Percentiles rank a stretch among this genome's conserved stretches.
phyloP scores from a whole-genome alignment of 192 early-diverging fungal species.

The Backusella mclennaniae region DNA sequence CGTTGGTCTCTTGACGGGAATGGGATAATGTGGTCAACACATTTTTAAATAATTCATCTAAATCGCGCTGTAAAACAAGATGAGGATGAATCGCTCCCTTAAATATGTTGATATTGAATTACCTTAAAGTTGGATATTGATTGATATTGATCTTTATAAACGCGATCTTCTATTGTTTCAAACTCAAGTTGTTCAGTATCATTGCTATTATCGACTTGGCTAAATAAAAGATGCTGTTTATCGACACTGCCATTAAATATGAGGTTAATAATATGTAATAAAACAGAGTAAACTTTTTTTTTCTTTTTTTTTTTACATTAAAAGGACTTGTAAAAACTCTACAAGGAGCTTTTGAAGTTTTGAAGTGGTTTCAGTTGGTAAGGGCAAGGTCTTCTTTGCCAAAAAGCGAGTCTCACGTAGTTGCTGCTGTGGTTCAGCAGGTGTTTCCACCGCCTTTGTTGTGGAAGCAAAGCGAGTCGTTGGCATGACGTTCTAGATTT shows the following conservation, averaged over 20 bases:
- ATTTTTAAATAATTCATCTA: conserved; percentile 8
- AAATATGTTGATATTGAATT: background rate
- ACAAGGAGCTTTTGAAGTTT: background rate
- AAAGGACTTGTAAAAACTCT: background rate
- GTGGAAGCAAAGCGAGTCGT: background rate
- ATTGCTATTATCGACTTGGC: background rate
- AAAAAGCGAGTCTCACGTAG: background rate
- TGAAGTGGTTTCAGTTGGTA: background rate
- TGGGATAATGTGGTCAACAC: background rate
- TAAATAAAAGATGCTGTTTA: conserved; percentile 2
- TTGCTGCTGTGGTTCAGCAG: background rate
- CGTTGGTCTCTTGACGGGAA: background rate
- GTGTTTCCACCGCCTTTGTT: background rate
- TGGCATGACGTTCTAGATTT: background rate
- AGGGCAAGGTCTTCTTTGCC: background rate
- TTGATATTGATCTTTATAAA: conserved; percentile 13
- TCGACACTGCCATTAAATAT: background rate
- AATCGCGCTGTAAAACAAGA: conserved; percentile 1
- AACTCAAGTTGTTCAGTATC: background rate
- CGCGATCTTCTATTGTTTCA: conserved; percentile 2
- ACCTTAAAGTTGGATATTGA: conserved; percentile 9
- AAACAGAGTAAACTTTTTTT: background rate
- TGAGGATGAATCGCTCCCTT: background rate
- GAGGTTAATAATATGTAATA: background rate
- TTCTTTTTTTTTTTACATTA: background rate